A percentile compares a stretch with the other conserved stretches of the same genome.
Evolutionary conservation across 2,329 filamentous ascomycete genomes (phyloP).

Genomic region (Ascochyta pisi): DNA sequence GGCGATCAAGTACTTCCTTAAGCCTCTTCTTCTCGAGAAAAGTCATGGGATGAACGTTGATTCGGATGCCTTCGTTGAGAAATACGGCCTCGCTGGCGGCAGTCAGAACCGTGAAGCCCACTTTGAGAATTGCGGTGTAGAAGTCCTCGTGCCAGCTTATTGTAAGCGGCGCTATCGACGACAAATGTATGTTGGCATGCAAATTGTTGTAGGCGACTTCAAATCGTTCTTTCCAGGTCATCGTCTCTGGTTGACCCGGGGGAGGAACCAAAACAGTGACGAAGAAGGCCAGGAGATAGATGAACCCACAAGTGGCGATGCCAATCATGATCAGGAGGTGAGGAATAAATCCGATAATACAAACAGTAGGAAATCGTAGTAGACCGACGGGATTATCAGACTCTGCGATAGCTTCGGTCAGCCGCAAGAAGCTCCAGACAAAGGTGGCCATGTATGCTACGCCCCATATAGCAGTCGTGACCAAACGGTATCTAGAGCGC

Average conservation of each 20-base stretch:
- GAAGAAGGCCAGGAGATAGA: slow-evolving; percentile 78
- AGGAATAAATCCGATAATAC: slow-evolving; percentile 92
- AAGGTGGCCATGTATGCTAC: slow-evolving; percentile 88
- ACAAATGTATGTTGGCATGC: slow-evolving; percentile 87
- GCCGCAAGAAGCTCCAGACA: slow-evolving; percentile 70
- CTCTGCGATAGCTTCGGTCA: slow-evolving; percentile 46
- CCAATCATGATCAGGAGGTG: slow-evolving; percentile 86
- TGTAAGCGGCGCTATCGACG: slow-evolving; percentile 68
- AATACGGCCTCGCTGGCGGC: slow-evolving; percentile 97
- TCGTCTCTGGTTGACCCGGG: slow-evolving; percentile 53
- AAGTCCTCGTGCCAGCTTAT: slow-evolving; percentile 92
- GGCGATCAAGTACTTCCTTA: slow-evolving; percentile 70
- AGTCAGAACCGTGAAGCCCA: slow-evolving; percentile 86
- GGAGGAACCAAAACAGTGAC: slow-evolving; percentile 76
- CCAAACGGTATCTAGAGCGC: slow-evolving; percentile 78
- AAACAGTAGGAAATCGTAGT: slow-evolving; percentile 89
- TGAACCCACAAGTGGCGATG: slow-evolving; percentile 75
- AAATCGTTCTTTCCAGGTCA: slow-evolving; percentile 66
- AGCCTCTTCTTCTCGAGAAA: slow-evolving; percentile 92
- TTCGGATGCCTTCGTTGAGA: slow-evolving; percentile 82
- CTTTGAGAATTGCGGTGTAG: slow-evolving; percentile 85
- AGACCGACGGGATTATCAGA: slow-evolving; percentile 67
- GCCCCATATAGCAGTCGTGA: slow-evolving; percentile 90
- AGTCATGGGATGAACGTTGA: slow-evolving; percentile 77
- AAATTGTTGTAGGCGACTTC: slow-evolving; percentile 81